Conservation (phyloP, 331 rosid species). For the Malus hybrid region DNA sequence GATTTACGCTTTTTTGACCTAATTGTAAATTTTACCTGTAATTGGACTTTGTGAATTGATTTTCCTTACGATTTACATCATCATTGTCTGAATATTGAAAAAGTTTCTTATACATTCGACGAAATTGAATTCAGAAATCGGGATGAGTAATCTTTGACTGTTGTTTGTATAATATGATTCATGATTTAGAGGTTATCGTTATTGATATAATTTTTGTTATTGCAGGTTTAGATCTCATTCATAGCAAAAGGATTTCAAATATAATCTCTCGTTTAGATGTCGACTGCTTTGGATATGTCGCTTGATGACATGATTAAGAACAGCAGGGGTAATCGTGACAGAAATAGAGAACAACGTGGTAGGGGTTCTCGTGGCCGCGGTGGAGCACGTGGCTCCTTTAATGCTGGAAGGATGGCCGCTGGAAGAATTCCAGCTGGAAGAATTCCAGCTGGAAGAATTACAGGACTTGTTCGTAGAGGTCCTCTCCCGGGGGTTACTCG, state of each 20-base stretch:
- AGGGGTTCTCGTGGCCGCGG: conserved; percentile 39
- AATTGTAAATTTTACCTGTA: no score
- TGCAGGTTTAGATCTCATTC: conserved; percentile 7
- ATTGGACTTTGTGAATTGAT: no score
- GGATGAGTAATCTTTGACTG: neutral
- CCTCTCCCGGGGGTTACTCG: conserved; percentile 59
- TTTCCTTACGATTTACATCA: no score
- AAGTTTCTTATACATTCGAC: no score
- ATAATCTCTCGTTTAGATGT: conserved; percentile 30
- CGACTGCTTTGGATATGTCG: conserved; percentile 70
- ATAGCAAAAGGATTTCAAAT: neutral
- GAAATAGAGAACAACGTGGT: conserved; percentile 55
- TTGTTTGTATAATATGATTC: neutral
- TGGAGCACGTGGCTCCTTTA: conserved; percentile 33
- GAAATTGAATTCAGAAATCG: no score
- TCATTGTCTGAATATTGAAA: neutral
- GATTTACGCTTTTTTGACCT: neutral
- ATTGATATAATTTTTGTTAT: neutral
- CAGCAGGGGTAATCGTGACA: conserved; percentile 58
- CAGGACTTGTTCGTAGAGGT: conserved; percentile 60
- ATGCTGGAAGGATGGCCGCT: conserved; percentile 40
- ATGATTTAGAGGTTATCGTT: neutral
- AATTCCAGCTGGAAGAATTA: conserved; percentile 27
- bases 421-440: conserved; percentile 3
- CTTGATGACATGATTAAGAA: conserved; percentile 82